Conservation (phyloP, 2,329 filamentous ascomycete genomes). For the Bipolaris sorokiniana region DNA sequence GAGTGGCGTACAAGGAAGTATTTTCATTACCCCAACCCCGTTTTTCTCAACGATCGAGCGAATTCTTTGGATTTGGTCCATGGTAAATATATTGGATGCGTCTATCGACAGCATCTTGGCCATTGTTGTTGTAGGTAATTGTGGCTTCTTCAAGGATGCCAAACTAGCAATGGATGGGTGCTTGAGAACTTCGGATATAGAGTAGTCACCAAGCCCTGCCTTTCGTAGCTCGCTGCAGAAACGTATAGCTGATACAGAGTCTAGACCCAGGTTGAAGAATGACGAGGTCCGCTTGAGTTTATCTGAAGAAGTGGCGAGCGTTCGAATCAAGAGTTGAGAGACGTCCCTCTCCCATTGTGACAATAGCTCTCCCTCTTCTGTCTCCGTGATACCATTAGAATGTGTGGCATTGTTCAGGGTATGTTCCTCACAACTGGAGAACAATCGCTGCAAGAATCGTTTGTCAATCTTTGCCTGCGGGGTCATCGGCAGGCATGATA, state of each 20-base stretch:
- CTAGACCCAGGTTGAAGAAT: constrained; percentile 78
- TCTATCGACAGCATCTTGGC: background rate
- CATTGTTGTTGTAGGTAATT: background rate
- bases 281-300: constrained; percentile 70
- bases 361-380: constrained; percentile 54
- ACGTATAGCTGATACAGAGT: constrained; percentile 81
- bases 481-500: constrained; percentile 73
- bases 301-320: constrained; percentile 54
- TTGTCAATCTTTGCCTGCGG: constrained; percentile 77
- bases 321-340: constrained; percentile 60
- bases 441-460: constrained; percentile 56
- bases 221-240: constrained; percentile 65
- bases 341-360: constrained; percentile 63
- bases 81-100: constrained; percentile 21
- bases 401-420: constrained; percentile 54
- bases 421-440: constrained; percentile 54
- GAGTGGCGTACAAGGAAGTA: constrained; percentile 83
- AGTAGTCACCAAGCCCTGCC: constrained; percentile 56
- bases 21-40: constrained; percentile 53
- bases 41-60: constrained; percentile 15
- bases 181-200: constrained; percentile 73
- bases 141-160: constrained; percentile 34
- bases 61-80: constrained; percentile 23
- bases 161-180: constrained; percentile 71
- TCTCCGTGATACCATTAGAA: constrained; percentile 38